Conservation (phyloP, 306 rosid species). For the Astragalus glycyphyllos region DNA sequence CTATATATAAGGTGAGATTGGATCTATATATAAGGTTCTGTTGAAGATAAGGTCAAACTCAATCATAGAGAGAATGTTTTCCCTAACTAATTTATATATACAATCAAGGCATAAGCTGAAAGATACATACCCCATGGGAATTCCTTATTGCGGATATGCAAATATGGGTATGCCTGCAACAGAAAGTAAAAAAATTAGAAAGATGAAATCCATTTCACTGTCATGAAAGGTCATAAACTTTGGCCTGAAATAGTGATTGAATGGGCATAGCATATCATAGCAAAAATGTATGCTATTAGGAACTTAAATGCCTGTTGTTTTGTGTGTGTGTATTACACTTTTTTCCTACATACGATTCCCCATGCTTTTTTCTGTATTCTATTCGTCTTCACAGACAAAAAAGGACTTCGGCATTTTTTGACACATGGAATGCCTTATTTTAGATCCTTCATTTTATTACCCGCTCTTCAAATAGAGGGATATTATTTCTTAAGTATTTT, state of each 20-base stretch:
- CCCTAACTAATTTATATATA: too few relatives aligned
- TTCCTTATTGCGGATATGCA: conserved; percentile 96
- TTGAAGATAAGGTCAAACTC: too few relatives aligned
- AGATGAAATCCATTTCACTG: not conserved
- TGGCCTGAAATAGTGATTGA: conserved; percentile 2
- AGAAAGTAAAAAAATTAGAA: conserved; percentile 25
- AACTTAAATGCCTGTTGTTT: not conserved
- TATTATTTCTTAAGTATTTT: conserved; percentile 10
- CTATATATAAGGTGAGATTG: too few relatives aligned
- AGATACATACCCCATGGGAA: conserved; percentile 94
- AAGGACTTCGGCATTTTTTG: not conserved
- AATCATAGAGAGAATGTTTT: too few relatives aligned
- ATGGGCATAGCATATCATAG: not conserved
- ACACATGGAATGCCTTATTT: conserved; percentile 12
- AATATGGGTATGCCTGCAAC: conserved; percentile 52
- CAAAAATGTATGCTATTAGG: not conserved
- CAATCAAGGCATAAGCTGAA: conserved; percentile 29
- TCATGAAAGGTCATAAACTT: not conserved
- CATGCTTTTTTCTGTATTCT: not conserved
- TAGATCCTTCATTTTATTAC: not conserved
- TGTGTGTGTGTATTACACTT: too few relatives aligned
- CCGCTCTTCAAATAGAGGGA: not conserved
- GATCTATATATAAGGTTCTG: too few relatives aligned
- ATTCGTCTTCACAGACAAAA: not conserved
- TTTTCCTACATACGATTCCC: not conserved